Conservation (phyloP, 1,139 yeast species). For the Tardiomyces digboiensis region DNA sequence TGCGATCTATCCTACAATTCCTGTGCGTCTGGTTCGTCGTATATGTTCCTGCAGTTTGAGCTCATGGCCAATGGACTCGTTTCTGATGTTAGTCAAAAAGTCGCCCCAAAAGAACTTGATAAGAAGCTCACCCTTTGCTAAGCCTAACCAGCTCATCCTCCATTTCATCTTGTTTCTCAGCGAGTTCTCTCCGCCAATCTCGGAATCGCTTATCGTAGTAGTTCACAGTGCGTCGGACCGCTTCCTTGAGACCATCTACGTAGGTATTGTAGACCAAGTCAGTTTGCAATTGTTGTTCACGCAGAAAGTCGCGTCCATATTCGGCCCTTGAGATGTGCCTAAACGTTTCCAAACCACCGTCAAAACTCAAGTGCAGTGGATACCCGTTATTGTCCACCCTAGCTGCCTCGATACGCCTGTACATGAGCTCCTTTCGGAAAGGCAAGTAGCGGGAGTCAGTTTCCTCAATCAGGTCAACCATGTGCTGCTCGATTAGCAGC, state of each 20-base stretch:
- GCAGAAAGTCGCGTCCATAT: neutral
- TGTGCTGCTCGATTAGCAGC: slow-evolving; percentile 54
- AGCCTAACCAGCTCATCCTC: too few species aligned
- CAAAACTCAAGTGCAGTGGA: too few species aligned
- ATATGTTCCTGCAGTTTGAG: neutral
- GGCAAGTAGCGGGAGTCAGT: slow-evolving; percentile 29
- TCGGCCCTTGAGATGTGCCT: neutral
- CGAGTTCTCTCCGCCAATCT: too few species aligned
- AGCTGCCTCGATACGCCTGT: neutral
- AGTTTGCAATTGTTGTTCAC: neutral
- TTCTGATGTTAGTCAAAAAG: neutral
- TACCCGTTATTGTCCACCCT: too few species aligned
- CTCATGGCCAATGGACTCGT: neutral
- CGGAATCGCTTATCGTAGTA: too few species aligned
- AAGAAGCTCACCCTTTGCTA: neutral
- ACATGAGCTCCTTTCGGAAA: neutral
- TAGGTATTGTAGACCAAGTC: neutral
- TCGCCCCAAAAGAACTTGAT: neutral
- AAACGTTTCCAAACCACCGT: neutral
- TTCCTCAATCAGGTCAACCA: slow-evolving; percentile 66
- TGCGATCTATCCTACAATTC: too few species aligned
- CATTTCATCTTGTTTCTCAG: too few species aligned
- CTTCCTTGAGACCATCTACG: too few species aligned
- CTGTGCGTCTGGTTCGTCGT: too few species aligned
- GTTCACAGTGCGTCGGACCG: too few species aligned